A percentile compares a stretch with the other conserved stretches of the same genome.
These are phyloP conservation scores for Ensete ventricosum DNA, from an alignment of 176 grass and related monocot species.

Conservation along the genomic window DNA sequence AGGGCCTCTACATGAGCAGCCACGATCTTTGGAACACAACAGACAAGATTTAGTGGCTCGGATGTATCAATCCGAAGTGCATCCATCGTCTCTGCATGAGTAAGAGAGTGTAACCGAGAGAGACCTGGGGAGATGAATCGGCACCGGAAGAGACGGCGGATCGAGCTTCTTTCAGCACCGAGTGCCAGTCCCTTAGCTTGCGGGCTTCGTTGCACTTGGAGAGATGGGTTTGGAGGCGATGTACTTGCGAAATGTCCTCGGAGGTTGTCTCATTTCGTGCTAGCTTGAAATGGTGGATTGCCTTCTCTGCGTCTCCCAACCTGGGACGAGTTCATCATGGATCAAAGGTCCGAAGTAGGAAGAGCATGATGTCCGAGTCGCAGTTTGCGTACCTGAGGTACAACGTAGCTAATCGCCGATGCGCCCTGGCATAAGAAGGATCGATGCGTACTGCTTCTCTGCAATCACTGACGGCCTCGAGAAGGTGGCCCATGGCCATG, in stretches of 20 bases:
- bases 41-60: neutral
- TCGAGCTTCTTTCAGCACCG: constrained; percentile 12
- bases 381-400: constrained; percentile 17
- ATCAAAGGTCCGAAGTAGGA: neutral
- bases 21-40: neutral
- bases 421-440: constrained; percentile 10
- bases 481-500: constrained; percentile 23
- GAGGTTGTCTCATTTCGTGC: constrained; percentile 9
- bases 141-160: constrained; percentile 18
- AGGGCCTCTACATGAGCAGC: constrained; percentile 15
- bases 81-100: neutral
- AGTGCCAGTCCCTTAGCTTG: constrained; percentile 20
- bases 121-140: constrained; percentile 22
- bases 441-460: constrained; percentile 22
- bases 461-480: constrained; percentile 16
- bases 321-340: neutral
- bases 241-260: neutral
- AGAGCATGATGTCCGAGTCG: neutral
- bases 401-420: constrained; percentile 18
- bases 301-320: constrained; percentile 25
- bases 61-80: no score
- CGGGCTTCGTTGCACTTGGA: constrained; percentile 20
- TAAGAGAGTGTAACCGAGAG: neutral
- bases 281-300: constrained; percentile 23
- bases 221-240: constrained; percentile 11